Evolutionary conservation across 805 yeast genomes (phyloP), one percentile per base, ranked within the genome.

Genomic region (Saccharomycopsis lassenensis): DNA sequence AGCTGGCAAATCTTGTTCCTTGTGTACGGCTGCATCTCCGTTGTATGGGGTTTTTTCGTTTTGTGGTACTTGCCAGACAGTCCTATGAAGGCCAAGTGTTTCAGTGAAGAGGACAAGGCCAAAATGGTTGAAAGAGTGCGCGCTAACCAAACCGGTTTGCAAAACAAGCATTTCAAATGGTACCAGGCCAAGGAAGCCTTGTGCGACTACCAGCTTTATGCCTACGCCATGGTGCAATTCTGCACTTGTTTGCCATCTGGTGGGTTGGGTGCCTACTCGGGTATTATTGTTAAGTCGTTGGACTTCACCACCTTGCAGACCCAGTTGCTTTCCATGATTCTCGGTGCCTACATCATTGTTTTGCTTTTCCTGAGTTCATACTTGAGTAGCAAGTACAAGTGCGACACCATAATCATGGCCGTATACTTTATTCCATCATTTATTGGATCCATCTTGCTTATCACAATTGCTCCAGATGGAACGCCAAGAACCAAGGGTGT

Each of bases 121-220:
- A 46, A 50, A 31, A 54, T 51, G 24, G 49, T 52, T 31, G 47
- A 52, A 5, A 48, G 62, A 43, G 49, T 52, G 5, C 52, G 55
- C 24, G 49, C 50, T 20, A 61, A 57, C 33, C 54, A 52, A 32
- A 59, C 62, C 17, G 68, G 66, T 35, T 49, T 55, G 31, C 54
- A 52, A 39, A 56, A 58, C 16, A 47, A 40, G 24, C 44, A 40
- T 27, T 53, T 48, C 49, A 58, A 55, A 32, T 32, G 34, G 24
- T 41, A 46, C 18, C 59, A 55, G 34, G 37, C 52, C 18, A 33
- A 37, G 29, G 59, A 55, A 40, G 44, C 48, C 14, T 15, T 50
- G 11, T 25, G 17, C 12, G 57, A 54, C 40, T 44, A 41, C 30
- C 46, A 46, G 33, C 41, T 50, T 22, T 58, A 50, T 44, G 40